Base-by-base conservation (phyloP, 805 yeast species). In the Lipomyces orientalis region DNA sequence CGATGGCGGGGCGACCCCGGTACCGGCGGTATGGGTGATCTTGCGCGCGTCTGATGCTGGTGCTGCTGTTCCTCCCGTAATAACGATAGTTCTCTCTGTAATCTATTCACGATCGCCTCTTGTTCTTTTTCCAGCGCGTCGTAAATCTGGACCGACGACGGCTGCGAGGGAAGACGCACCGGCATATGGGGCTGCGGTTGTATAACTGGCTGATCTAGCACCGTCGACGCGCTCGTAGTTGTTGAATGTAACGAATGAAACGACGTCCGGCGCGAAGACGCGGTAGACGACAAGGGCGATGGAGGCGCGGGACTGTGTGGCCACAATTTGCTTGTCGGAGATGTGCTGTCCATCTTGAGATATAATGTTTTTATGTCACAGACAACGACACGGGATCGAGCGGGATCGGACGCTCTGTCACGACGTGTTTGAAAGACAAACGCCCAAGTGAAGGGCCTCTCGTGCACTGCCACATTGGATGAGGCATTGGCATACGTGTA, bases 101-200 rank as follows among this genome's bases (percentile, higher is more conserved):
- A 79, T 75, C 83, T 85, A 74, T 88, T 79, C 22, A 89, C 93
- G 31, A 88, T 87, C 1, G 90, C 91, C 74, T 89, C 93, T 75
- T 89, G 93, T 77, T 89, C 92, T 62, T 87, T 81, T 73, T 89
- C 93, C 87, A 89, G 68, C 25, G 75, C 75, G 61, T 77, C 80
- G 58, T 68, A 75, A 2, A 77, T 85, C 46, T 75, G 71, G 29
- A 58, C 66, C 8, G 70, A 61, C 25, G 66, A 60, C 34, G 69
- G 71, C 59, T 61, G 71, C 5, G 71, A 54, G 5, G 71, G 71
- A 33, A 67, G 56, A 43, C 71, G 54, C n/a, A 51, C 55, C 14
- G 71, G 71, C 52, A 67, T 49, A n/a, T 37, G 39, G 1, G 64
- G 58, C 51, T 34, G 60, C 22, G 52, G 54, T 19, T 33, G 43